Conservation (phyloP, 768 basidiomycete genomes). For the Grammothele lineata region DNA sequence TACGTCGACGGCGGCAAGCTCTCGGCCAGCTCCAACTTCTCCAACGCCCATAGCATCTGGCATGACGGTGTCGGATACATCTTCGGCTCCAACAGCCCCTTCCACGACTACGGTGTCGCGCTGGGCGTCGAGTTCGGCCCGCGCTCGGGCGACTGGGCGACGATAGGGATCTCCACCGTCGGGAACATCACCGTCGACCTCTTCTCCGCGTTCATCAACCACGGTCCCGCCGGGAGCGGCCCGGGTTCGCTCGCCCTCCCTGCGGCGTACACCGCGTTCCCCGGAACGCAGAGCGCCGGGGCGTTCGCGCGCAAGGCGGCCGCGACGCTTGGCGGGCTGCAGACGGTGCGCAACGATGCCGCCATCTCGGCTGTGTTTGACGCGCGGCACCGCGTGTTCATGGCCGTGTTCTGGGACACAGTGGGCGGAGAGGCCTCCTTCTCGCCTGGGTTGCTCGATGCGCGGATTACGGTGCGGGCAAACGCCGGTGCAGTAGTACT, state of each 20-base stretch:
- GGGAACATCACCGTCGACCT: conserved; percentile 55
- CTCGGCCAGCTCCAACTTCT: conserved; percentile 20
- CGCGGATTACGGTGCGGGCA: conserved; percentile 32
- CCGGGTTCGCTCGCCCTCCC: conserved; percentile 16
- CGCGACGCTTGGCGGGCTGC: conserved; percentile 23
- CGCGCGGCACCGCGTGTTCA: conserved; percentile 32
- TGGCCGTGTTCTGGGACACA: conserved; percentile 55
- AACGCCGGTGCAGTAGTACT: conserved; percentile 43
- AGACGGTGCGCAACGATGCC: conserved; percentile 42
- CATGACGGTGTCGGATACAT: conserved; percentile 64
- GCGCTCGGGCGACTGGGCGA: conserved; percentile 56
- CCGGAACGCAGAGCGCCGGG: conserved; percentile 39
- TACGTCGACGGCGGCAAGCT: conserved; percentile 35
- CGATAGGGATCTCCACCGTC: conserved; percentile 58
- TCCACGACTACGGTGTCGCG: conserved; percentile 16
- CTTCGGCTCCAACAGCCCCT: conserved; percentile 31
- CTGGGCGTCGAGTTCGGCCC: conserved; percentile 41
- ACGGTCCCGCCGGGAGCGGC: too few species aligned
- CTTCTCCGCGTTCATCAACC: conserved; percentile 57
- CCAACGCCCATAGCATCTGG: conserved; percentile 44
- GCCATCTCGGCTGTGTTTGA: conserved; percentile 51
- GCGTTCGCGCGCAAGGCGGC: conserved; percentile 38
- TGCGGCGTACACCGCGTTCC: conserved; percentile 53
- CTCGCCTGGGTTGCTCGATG: conserved; percentile 16
- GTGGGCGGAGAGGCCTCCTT: conserved; percentile 42